Evolutionary conservation across 1,139 yeast genomes (phyloP).

Genomic region (Suhomyces coccinellae): DNA sequence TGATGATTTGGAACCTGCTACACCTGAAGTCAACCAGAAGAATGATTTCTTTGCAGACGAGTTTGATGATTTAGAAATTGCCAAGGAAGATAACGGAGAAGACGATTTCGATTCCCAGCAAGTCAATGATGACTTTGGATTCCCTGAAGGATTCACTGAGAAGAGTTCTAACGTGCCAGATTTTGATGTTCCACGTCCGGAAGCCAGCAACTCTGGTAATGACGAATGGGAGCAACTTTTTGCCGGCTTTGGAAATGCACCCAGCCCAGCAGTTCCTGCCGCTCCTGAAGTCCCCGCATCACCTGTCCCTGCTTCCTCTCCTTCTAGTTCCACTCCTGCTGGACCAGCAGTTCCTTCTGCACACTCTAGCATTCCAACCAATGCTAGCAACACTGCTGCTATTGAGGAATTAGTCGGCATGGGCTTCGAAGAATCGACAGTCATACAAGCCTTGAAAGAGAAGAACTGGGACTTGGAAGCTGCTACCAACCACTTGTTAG

Average conservation of each 20-base stretch:
- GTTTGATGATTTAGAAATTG: conserved; percentile 50
- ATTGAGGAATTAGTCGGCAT: conserved; percentile 80
- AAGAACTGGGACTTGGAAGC: conserved; percentile 76
- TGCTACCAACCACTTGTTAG: conserved; percentile 82
- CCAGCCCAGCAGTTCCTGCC: conserved; percentile 5
- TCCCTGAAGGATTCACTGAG: conserved; percentile 43
- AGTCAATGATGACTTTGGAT: conserved; percentile 24
- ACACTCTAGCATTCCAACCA: conserved; percentile 12
- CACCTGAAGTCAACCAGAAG: conserved; percentile 24
- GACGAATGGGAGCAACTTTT: conserved; percentile 96
- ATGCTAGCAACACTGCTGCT: conserved; percentile 31
- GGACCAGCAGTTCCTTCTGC: conserved; percentile 21
- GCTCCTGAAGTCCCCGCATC: conserved; percentile 3
- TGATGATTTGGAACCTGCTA: conserved; percentile 42
- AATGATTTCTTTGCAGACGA: conserved; percentile 49
- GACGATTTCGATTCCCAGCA: conserved; percentile 18
- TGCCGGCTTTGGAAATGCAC: conserved; percentile 79
- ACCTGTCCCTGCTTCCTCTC: conserved; percentile 9
- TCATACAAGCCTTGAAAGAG: conserved; percentile 64
- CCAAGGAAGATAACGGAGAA: conserved; percentile 39
- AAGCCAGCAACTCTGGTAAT: conserved; percentile 27
- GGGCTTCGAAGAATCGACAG: conserved; percentile 77
- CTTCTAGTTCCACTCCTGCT: conserved; percentile 8
- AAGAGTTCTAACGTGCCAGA: conserved; percentile 30
- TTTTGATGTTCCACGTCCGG: conserved; percentile 20